These are phyloP conservation scores for Boletus semigastroideus DNA, from an alignment of 1,284 basidiomycete genomes.

Conservation along the genomic window DNA sequence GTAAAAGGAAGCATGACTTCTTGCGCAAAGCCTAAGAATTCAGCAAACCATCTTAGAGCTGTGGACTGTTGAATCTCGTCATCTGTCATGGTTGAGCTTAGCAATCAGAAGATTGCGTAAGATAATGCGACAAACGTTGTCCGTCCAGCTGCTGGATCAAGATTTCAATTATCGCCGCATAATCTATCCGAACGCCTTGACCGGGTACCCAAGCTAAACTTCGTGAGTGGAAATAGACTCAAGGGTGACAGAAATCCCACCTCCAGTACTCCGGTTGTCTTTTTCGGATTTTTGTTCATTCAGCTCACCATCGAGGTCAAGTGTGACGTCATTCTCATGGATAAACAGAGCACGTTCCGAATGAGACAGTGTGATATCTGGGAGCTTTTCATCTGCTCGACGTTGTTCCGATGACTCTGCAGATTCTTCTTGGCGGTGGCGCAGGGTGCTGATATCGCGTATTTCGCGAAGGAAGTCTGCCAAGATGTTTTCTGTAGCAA, in stretches of 20 bases:
- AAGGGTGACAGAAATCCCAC: constrained; percentile 39
- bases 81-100: constrained; percentile 46
- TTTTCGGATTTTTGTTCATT: constrained; percentile 46
- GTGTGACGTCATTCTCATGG: constrained; percentile 49
- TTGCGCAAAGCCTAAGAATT: constrained; percentile 86
- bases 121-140: constrained; percentile 61
- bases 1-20: constrained; percentile 95
- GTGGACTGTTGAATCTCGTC: constrained; percentile 89
- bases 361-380: constrained; percentile 49
- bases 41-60: constrained; percentile 88
- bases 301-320: constrained; percentile 44
- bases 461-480: constrained; percentile 95
- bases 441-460: constrained; percentile 76
- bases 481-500: constrained; percentile 89
- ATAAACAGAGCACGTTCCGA: constrained; percentile 53
- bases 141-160: constrained; percentile 87
- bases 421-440: constrained; percentile 60
- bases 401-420: constrained; percentile 42
- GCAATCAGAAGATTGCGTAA: constrained; percentile 1
- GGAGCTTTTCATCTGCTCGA: constrained; percentile 45
- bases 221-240: constrained; percentile 22
- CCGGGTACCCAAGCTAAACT: constrained; percentile 82
- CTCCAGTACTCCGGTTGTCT: constrained; percentile 62
- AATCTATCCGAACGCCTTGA: constrained; percentile 90
- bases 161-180: constrained; percentile 91